These are phyloP conservation scores for Rhodosporidiobolus sp. DNA, from an alignment of 768 basidiomycete genomes.

Conservation along the genomic window DNA sequence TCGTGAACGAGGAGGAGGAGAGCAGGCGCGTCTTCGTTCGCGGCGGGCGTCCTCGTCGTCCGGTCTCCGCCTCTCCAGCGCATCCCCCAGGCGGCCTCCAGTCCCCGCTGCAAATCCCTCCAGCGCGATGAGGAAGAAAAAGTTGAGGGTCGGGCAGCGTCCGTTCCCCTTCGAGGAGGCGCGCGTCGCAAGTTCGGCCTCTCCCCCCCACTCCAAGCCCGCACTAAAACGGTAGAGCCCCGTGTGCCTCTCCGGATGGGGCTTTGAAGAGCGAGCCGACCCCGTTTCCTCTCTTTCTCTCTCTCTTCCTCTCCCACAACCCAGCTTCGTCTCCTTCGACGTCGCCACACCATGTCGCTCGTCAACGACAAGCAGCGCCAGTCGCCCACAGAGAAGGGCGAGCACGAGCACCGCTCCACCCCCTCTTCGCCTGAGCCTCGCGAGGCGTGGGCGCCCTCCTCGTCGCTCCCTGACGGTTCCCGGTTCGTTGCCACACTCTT, in stretches of 20 bases:
- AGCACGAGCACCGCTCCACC: not conserved
- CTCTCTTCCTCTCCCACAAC: not conserved
- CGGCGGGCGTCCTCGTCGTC: no score
- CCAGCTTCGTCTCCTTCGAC: not conserved
- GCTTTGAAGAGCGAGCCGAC: not conserved
- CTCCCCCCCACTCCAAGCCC: no score
- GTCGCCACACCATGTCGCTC: constrained; percentile 11
- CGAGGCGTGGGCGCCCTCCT: not conserved
- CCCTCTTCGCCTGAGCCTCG: not conserved
- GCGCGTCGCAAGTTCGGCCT: no score
- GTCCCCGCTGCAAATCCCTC: no score
- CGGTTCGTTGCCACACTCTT: constrained; percentile 3
- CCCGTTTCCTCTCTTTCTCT: not conserved
- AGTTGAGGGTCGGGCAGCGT: no score
- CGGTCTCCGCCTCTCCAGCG: no score
- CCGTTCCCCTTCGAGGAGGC: no score
- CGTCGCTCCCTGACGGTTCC: constrained; percentile 1
- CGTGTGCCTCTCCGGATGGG: not conserved
- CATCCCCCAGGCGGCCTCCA: no score
- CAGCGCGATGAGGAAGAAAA: no score
- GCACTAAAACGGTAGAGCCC: no score
- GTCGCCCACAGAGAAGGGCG: constrained; percentile 14
- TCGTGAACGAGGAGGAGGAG: no score
- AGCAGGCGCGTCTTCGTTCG: no score
- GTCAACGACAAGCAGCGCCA: constrained; percentile 18